Conservation (phyloP, 208 protist species). For the Acanthamoeba healyi region DNA sequence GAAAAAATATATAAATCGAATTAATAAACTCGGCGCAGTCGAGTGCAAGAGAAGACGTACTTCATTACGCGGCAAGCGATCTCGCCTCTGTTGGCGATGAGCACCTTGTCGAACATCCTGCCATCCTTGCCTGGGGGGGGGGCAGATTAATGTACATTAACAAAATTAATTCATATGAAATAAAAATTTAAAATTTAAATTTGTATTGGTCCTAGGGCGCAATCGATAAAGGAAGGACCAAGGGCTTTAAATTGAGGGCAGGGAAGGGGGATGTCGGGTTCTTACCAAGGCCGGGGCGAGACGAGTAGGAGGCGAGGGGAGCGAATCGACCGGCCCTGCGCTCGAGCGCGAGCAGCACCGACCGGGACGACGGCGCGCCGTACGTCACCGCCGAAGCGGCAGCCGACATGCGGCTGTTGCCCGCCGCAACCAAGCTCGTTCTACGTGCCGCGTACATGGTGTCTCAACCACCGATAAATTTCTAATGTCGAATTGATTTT, state of each 20-base stretch:
- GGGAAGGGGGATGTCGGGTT: too few species aligned
- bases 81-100: conserved; percentile 85
- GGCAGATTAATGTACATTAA: too few species aligned
- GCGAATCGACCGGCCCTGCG: neutral
- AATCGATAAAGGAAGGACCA: too few species aligned
- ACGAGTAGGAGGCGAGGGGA: neutral
- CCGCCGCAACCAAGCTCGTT: neutral
- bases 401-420: neutral
- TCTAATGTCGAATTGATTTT: neutral
- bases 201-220: too few species aligned
- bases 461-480: too few species aligned
- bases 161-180: too few species aligned
- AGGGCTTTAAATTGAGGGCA: too few species aligned
- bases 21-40: too few species aligned
- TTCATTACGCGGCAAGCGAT: conserved; percentile 91
- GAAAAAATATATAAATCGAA: too few species aligned
- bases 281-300: neutral
- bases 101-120: conserved; percentile 9
- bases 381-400: neutral
- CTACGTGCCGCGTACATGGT: neutral
- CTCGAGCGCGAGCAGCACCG: neutral
- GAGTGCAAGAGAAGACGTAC: too few species aligned
- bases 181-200: too few species aligned
- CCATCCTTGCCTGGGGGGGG: too few species aligned
- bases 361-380: neutral